These are phyloP conservation scores for Neopestalotiopsis sp. DNA, from an alignment of 2,329 filamentous ascomycete genomes.

Conservation along the genomic window DNA sequence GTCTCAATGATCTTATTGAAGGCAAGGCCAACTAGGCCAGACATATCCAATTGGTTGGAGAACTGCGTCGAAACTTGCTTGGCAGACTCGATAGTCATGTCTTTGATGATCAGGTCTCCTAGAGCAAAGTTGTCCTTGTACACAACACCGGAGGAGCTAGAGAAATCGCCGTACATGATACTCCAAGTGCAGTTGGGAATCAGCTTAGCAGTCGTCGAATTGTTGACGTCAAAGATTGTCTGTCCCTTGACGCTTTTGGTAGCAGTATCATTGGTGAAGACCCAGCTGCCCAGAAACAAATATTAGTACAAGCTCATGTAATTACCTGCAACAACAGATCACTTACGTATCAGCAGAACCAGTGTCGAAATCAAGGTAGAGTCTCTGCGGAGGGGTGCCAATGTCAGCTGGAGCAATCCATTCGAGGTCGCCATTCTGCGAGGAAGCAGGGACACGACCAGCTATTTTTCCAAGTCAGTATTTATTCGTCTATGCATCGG, in stretches of 20 bases:
- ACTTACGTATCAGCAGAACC: slow-evolving; percentile 69
- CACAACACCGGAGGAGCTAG: slow-evolving; percentile 48
- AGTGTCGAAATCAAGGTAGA: slow-evolving; percentile 58
- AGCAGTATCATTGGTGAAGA: slow-evolving; percentile 56
- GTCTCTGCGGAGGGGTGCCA: slow-evolving; percentile 52
- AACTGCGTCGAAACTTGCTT: slow-evolving; percentile 47
- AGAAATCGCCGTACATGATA: slow-evolving; percentile 53
- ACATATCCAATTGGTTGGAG: slow-evolving; percentile 48
- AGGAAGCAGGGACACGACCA: slow-evolving; percentile 39
- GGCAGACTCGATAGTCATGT: slow-evolving; percentile 57
- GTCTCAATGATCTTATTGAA: slow-evolving; percentile 52
- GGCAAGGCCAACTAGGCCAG: slow-evolving; percentile 59
- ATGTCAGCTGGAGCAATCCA: slow-evolving; percentile 51
- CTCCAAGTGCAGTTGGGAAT: slow-evolving; percentile 53
- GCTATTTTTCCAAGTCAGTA: slow-evolving; percentile 33
- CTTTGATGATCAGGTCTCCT: slow-evolving; percentile 48
- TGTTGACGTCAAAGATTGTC: slow-evolving; percentile 48
- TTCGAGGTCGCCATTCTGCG: slow-evolving; percentile 47
- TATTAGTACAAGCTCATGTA: neutral
- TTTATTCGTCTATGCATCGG: neutral
- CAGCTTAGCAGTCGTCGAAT: slow-evolving; percentile 48
- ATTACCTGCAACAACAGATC: neutral
- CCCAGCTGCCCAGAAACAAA: slow-evolving; percentile 48
- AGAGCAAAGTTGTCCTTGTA: slow-evolving; percentile 56
- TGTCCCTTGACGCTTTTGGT: slow-evolving; percentile 50